Evolutionary conservation across 1,139 yeast species (phyloP).

Genomic region (Blastobotrys buckinghamii): DNA sequence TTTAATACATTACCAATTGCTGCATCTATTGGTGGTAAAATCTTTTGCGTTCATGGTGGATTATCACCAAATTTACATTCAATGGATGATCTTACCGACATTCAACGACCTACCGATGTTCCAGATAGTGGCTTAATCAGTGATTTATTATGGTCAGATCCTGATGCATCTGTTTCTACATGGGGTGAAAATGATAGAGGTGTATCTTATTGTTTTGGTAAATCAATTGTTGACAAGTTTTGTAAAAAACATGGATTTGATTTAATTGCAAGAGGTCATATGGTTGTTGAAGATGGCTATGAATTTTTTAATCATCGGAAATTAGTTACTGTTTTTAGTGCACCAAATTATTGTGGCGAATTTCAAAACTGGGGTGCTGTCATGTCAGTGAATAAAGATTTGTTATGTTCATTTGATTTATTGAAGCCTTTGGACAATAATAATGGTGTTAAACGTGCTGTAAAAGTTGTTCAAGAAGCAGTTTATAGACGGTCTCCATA

Average conservation of each 20-base stretch:
- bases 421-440: slow-evolving; percentile 50
- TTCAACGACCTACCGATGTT: slow-evolving; percentile 78
- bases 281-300: slow-evolving; percentile 93
- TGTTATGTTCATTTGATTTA: slow-evolving; percentile 78
- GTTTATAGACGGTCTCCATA: slow-evolving; percentile 1
- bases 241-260: slow-evolving; percentile 69
- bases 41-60: slow-evolving; percentile 89
- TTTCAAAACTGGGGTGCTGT: slow-evolving; percentile 90
- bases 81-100: slow-evolving; percentile 60
- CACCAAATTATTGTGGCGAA: slow-evolving; percentile 90
- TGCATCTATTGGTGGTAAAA: slow-evolving; percentile 77
- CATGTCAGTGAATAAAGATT: slow-evolving; percentile 70
- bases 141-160: slow-evolving; percentile 86
- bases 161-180: slow-evolving; percentile 56
- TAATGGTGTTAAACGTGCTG: slow-evolving; percentile 8
- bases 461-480: slow-evolving; percentile 6
- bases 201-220: slow-evolving; percentile 76
- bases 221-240: slow-evolving; percentile 64
- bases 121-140: slow-evolving; percentile 80
- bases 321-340: slow-evolving; percentile 77
- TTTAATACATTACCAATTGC: slow-evolving; percentile 84
- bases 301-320: slow-evolving; percentile 75
- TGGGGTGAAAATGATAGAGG: slow-evolving; percentile 89
- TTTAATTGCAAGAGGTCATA: slow-evolving; percentile 77
- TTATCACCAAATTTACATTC: slow-evolving; percentile 67